A percentile compares a stretch with the other conserved stretches of the same genome.
Conservation (phyloP, 106 monocot species). For the Hemerocallis citrina region DNA sequence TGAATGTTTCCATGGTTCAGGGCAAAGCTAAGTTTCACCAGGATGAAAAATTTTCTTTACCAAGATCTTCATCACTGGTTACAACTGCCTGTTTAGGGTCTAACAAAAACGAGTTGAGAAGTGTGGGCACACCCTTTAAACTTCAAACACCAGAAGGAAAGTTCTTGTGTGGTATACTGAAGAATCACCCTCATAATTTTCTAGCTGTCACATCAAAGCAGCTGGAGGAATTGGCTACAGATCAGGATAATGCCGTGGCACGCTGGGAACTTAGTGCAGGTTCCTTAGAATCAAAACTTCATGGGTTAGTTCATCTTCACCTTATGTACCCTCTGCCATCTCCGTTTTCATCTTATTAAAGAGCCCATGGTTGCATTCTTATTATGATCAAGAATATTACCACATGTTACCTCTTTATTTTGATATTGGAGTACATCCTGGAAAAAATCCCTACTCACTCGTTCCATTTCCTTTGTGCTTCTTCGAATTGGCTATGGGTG, state of each 20-base stretch:
- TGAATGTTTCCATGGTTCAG: conserved; percentile 6
- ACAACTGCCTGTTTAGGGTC: conserved; percentile 25
- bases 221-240: conserved; percentile 36
- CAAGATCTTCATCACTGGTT: conserved; percentile 10
- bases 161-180: conserved; percentile 42
- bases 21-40: conserved; percentile 1
- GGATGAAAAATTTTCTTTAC: neutral
- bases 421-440: no score
- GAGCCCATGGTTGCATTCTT: neutral
- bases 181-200: conserved; percentile 57
- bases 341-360: no score
- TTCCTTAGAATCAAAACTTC: conserved; percentile 42
- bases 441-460: no score
- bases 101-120: conserved; percentile 25
- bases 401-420: no score
- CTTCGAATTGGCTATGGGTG: no score
- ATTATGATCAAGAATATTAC: neutral
- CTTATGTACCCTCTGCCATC: no score
- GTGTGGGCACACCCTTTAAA: conserved; percentile 43
- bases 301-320: conserved; percentile 27
- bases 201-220: conserved; percentile 30
- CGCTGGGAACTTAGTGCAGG: conserved; percentile 37
- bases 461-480: no score
- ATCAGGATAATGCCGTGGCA: conserved; percentile 37
- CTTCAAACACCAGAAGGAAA: conserved; percentile 40